phyloP scores from a whole-genome alignment of 257 asterid genomes.

The Misopates orontium region DNA sequence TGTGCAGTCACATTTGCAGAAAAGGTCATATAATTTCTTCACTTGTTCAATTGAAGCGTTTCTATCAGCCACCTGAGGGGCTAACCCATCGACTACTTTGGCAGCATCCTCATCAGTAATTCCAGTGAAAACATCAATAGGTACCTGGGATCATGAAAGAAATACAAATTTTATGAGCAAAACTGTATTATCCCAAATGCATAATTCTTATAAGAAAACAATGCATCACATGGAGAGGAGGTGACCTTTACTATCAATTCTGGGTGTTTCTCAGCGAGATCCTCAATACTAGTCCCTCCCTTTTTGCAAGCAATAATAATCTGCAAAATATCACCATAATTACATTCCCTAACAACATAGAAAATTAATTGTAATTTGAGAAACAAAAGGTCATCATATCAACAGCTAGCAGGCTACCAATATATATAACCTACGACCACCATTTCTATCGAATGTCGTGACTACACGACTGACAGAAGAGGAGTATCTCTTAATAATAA shows the following conservation, averaged over 20 bases:
- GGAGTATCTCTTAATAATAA: too few relatives aligned
- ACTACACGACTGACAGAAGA: too few relatives aligned
- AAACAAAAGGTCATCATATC: background rate
- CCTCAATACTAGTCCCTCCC: conserved; percentile 99
- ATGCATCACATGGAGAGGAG: conserved; percentile 17
- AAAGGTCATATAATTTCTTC: conserved; percentile 89
- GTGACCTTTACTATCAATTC: conserved; percentile 87
- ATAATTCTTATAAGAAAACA: conserved; percentile 13
- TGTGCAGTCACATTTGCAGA: conserved; percentile 95
- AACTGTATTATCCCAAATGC: conserved; percentile 10
- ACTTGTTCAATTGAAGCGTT: conserved; percentile 90
- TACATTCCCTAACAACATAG: background rate
- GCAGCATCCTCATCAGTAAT: conserved; percentile 96
- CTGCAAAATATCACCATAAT: conserved; percentile 43
- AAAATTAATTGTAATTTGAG: background rate
- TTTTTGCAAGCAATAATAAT: conserved; percentile 87
- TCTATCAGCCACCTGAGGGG: conserved; percentile 90
- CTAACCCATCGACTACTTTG: conserved; percentile 95
- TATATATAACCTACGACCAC: background rate
- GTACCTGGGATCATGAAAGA: conserved; percentile 58
- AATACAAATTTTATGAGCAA: conserved; percentile 12
- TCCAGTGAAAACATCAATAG: conserved; percentile 90
- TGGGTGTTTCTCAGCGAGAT: conserved; percentile 95
- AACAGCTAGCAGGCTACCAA: background rate
- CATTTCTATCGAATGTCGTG: background rate